Evolutionary conservation across 768 basidiomycete species (phyloP).

Genomic region (Russula dissimulans): DNA sequence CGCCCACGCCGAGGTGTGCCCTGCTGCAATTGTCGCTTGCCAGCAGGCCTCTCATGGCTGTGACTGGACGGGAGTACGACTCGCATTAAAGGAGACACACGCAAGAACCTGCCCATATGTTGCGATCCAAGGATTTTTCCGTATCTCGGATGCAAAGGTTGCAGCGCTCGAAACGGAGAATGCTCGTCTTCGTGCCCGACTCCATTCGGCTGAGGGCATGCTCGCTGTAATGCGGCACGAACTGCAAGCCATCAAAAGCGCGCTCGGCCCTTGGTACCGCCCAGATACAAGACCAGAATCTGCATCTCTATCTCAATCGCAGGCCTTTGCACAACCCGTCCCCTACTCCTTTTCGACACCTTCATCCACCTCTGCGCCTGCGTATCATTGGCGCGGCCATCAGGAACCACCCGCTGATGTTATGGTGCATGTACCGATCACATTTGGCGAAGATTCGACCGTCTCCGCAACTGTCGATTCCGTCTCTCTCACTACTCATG

Average conservation of each 20-base stretch:
- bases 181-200: conserved; percentile 44
- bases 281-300: conserved; percentile 23
- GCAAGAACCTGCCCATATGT: conserved; percentile 45
- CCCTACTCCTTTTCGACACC: background rate
- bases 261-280: conserved; percentile 58
- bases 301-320: background rate
- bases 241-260: conserved; percentile 42
- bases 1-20: conserved; percentile 33
- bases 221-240: conserved; percentile 47
- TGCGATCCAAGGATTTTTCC: conserved; percentile 50
- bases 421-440: background rate
- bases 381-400: background rate
- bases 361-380: background rate
- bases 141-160: conserved; percentile 28
- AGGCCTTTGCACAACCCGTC: background rate
- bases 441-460: background rate
- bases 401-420: conserved; percentile 3
- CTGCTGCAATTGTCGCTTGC: conserved; percentile 33
- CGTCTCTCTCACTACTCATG: background rate
- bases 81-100: conserved; percentile 31
- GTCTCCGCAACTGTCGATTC: background rate
- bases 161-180: conserved; percentile 54
- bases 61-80: conserved; percentile 41
- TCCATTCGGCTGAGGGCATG: conserved; percentile 50
- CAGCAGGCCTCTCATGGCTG: conserved; percentile 43